phyloP scores from a whole-genome alignment of 2,329 filamentous ascomycete species.

The Aspergillus sp. region DNA sequence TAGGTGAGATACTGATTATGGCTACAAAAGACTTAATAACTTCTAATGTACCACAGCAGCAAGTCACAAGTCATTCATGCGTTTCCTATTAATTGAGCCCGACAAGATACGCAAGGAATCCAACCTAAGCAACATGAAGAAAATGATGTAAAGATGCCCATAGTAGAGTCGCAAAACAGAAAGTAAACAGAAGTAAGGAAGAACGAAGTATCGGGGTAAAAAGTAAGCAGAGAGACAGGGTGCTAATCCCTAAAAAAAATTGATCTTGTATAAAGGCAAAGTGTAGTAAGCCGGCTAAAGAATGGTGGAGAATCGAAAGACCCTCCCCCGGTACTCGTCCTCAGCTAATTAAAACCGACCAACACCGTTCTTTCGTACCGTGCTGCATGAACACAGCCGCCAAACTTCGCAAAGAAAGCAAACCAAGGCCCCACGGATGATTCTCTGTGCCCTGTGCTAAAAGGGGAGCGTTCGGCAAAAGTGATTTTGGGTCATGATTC shows the following conservation, averaged over 20 bases:
- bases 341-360: slow-evolving; percentile 12
- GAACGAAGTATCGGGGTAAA: slow-evolving; percentile 14
- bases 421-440: neutral
- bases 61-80: slow-evolving; percentile 25
- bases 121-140: slow-evolving; percentile 28
- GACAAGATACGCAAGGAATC: slow-evolving; percentile 30
- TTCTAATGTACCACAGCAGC: slow-evolving; percentile 11
- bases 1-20: neutral
- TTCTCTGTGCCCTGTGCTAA: slow-evolving; percentile 4
- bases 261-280: slow-evolving; percentile 31
- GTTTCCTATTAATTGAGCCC: slow-evolving; percentile 40
- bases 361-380: slow-evolving; percentile 10
- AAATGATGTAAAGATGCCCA: slow-evolving; percentile 19
- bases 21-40: slow-evolving; percentile 4
- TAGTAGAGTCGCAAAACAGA: slow-evolving; percentile 19
- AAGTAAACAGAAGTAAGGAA: slow-evolving; percentile 20
- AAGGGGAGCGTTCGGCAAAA: slow-evolving; percentile 17
- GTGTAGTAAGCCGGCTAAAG: slow-evolving; percentile 33
- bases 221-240: slow-evolving; percentile 16
- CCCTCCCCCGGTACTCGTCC: slow-evolving; percentile 18
- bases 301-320: slow-evolving; percentile 26
- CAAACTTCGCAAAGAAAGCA: neutral
- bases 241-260: slow-evolving; percentile 24
- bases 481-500: slow-evolving; percentile 19
- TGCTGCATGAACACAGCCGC: neutral